phyloP scores from a whole-genome alignment of 805 yeast species.

The Ogataea pini region DNA sequence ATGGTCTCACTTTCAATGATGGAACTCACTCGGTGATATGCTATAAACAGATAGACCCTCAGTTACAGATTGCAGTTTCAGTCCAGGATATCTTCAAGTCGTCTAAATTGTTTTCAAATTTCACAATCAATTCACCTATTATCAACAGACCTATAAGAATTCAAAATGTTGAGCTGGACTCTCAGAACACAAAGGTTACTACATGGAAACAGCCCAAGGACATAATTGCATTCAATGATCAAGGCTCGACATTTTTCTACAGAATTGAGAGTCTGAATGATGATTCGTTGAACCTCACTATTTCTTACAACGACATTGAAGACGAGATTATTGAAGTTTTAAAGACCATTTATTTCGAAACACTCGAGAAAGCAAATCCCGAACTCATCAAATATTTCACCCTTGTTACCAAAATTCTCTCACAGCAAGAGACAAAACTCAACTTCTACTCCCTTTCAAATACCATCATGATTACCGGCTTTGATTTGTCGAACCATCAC shows the following conservation, averaged over 20 bases:
- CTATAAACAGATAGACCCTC: slow-evolving; percentile 46
- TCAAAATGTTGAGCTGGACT: slow-evolving; percentile 37
- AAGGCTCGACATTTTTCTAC: slow-evolving; percentile 65
- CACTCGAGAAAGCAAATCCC: slow-evolving; percentile 9
- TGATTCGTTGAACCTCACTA: slow-evolving; percentile 44
- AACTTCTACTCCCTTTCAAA: slow-evolving; percentile 33
- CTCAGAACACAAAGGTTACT: slow-evolving; percentile 23
- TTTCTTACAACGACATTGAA: slow-evolving; percentile 47
- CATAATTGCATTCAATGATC: slow-evolving; percentile 64
- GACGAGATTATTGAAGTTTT: slow-evolving; percentile 44
- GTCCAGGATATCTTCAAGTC: slow-evolving; percentile 77
- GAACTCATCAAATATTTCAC: slow-evolving; percentile 25
- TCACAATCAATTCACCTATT: slow-evolving; percentile 63
- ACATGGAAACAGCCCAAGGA: slow-evolving; percentile 36
- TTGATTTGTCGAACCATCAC: slow-evolving; percentile 11
- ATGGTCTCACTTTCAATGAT: slow-evolving; percentile 24
- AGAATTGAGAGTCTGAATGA: slow-evolving; percentile 40
- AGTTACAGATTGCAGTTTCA: slow-evolving; percentile 65
- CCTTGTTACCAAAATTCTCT: slow-evolving; percentile 25
- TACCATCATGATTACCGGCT: slow-evolving; percentile 18
- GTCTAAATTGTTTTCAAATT: slow-evolving; percentile 59
- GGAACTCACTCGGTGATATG: slow-evolving; percentile 20
- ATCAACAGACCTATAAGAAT: slow-evolving; percentile 55
- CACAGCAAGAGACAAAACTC: slow-evolving; percentile 24
- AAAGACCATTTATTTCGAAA: slow-evolving; percentile 19